Evolutionary conservation across 2,329 filamentous ascomycete species (phyloP), one percentile per base, ranked within the genome.

Genomic region (Teratosphaeria viscida): DNA sequence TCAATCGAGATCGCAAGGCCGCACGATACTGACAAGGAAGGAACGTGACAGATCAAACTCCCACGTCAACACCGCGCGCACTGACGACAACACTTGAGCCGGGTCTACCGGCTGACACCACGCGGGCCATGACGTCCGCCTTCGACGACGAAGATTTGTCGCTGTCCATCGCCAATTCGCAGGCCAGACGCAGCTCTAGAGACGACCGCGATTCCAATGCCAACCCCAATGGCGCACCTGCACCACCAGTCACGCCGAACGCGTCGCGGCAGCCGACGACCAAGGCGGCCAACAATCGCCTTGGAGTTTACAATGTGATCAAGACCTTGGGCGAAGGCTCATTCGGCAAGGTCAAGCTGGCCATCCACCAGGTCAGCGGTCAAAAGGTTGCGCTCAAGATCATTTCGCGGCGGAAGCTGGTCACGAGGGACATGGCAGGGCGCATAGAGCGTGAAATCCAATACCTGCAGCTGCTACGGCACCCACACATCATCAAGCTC

Each of bases 401-500:
- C 72, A 99, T 99, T 71, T 89, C 91, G 52, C 85, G 94, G 66
- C 94, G 94, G 79, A 95, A 96, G 79, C 83, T 99, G 70, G 90
- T 96, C 68, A 97, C 92, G 67, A 83, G 92, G 70, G 94, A 99
- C 75, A 97, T 99, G 94, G 92, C 95, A 57, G 94, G 94, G 62
- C 85, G 94, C 62, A 95, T 99, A 64, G 94, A 99, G 79, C 85
- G 94, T 67, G 94, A 99, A 79, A 99, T 99, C 68, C 92, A 96
- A 74, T 99, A 99, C 73, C 82, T 99, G 64, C 94, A 99, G 77
- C 79, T 99, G 62, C 81, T 99, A 62, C 86, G 94, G 62, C 94
- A 99, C 75, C 94, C 94, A 49, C 94, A 99, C 76, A 99, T 99
- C 73, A 99, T 99, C 80, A 99, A 99, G 77, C 82, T 99, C 85